Conservation (phyloP, 2,329 filamentous ascomycete species). For the Pseudocercospora macadamiae region DNA sequence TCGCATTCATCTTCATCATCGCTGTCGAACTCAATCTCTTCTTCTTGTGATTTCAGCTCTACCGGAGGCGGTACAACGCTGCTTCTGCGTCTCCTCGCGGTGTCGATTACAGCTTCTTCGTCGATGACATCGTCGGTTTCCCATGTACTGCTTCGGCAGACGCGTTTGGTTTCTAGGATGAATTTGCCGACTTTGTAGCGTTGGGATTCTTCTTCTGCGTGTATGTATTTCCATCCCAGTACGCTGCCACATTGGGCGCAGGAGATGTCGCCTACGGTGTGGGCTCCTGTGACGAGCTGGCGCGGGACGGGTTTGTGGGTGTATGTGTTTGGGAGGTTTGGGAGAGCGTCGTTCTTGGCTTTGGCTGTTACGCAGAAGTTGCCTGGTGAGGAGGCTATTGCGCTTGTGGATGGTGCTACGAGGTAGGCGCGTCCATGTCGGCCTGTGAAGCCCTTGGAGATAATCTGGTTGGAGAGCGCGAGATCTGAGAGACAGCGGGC, state of each 20-base stretch:
- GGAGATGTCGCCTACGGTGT: constrained; percentile 64
- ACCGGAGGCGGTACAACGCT: constrained; percentile 21
- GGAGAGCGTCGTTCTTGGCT: constrained; percentile 33
- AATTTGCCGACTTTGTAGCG: constrained; percentile 69
- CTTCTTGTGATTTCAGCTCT: constrained; percentile 19
- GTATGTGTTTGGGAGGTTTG: constrained; percentile 61
- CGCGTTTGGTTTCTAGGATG: constrained; percentile 64
- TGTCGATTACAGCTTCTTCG: constrained; percentile 25
- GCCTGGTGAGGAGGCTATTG: constrained; percentile 20
- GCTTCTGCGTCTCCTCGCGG: constrained; percentile 44
- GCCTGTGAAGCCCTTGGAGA: constrained; percentile 67
- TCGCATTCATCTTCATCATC: constrained; percentile 70
- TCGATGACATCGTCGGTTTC: constrained; percentile 42
- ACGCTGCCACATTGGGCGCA: constrained; percentile 60
- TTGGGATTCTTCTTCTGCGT: constrained; percentile 63
- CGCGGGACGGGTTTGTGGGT: constrained; percentile 60
- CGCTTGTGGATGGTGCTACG: constrained; percentile 51
- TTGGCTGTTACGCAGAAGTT: constrained; percentile 25
- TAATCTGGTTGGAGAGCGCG: constrained; percentile 61
- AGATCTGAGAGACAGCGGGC: constrained; percentile 62
- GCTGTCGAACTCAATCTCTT: constrained; percentile 62
- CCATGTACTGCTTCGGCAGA: constrained; percentile 57
- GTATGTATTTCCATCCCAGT: constrained; percentile 67
- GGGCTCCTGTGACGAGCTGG: constrained; percentile 64
- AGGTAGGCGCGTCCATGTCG: constrained; percentile 67